Conservation (phyloP, 306 rosid genomes). For the Citrullus mucosospermus region DNA sequence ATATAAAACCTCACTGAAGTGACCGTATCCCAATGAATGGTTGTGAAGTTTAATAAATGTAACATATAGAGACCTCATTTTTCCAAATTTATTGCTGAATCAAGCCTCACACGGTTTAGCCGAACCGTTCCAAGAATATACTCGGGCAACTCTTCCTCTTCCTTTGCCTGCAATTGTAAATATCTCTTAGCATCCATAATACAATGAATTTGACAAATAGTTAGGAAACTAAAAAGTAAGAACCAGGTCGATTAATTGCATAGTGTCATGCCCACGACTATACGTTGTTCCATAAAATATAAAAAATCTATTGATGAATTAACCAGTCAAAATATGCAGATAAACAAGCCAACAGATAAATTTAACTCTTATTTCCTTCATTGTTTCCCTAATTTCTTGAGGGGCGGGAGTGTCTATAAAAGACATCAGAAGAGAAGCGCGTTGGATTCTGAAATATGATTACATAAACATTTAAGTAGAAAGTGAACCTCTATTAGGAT, state of each 20-base stretch:
- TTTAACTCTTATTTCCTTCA: not conserved
- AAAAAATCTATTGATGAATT: not conserved
- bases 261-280: too few species aligned
- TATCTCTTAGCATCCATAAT: not conserved
- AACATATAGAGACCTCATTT: conserved; percentile 18
- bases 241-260: not conserved
- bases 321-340: not conserved
- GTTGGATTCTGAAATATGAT: not conserved
- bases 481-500: conserved; percentile 72
- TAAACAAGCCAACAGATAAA: not conserved
- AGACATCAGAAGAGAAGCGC: not conserved
- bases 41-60: not conserved
- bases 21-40: not conserved
- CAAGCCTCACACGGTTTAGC: conserved; percentile 52
- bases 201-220: not conserved
- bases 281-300: not conserved
- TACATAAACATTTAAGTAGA: conserved; percentile 1
- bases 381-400: not conserved
- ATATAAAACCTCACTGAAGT: not conserved
- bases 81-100: conserved; percentile 46
- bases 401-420: not conserved
- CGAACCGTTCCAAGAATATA: conserved; percentile 83
- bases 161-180: conserved; percentile 47
- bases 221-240: not conserved
- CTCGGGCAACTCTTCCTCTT: conserved; percentile 70